Conservation (phyloP, 768 basidiomycete species). For the Mycena amicta region DNA sequence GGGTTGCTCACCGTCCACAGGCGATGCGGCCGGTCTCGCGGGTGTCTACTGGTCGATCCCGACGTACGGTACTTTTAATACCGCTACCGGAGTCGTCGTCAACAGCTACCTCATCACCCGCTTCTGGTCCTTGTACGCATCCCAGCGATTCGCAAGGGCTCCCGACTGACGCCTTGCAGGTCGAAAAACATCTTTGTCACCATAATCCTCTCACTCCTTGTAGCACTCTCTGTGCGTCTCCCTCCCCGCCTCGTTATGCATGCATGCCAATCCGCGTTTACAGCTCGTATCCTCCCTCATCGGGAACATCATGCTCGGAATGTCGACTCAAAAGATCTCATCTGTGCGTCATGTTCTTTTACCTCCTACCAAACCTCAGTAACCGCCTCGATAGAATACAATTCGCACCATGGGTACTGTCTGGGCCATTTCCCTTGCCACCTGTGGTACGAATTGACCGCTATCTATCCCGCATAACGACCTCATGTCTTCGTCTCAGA, state of each 20-base stretch:
- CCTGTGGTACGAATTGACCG: not conserved
- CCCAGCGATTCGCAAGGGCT: not conserved
- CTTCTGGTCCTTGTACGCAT: not conserved
- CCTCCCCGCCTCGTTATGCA: not conserved
- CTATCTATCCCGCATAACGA: not conserved
- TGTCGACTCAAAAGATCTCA: not conserved
- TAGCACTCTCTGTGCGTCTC: not conserved
- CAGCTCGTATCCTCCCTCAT: not conserved
- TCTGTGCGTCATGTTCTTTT: not conserved
- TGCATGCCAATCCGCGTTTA: not conserved
- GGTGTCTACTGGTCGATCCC: not conserved
- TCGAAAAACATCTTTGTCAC: not conserved
- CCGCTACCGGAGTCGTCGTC: not conserved
- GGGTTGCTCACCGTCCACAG: not conserved
- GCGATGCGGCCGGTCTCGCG: too few relatives aligned
- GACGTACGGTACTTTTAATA: not conserved
- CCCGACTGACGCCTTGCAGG: not conserved
- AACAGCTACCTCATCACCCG: not conserved
- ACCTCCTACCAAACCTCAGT: not conserved
- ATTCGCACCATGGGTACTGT: not conserved
- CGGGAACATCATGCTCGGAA: not conserved
- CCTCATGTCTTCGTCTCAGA: not conserved
- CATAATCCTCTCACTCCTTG: not conserved
- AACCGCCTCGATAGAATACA: not conserved
- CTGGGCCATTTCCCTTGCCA: not conserved